phyloP scores from a whole-genome alignment of 441 rosid genomes.

The Gossypium trilobum region DNA sequence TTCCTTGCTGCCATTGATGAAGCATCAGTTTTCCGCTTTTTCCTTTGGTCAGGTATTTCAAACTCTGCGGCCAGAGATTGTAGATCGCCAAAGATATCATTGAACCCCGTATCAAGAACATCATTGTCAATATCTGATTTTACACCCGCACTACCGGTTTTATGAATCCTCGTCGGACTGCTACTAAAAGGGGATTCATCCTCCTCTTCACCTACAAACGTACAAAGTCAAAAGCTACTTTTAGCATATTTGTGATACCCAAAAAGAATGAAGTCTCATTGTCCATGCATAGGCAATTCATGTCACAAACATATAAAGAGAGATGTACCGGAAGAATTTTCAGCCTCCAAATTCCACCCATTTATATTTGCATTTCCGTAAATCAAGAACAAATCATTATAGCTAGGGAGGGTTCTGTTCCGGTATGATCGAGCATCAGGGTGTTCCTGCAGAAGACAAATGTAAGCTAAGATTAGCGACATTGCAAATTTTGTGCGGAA shows the following conservation, averaged over 20 bases:
- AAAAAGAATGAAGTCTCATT: slow-evolving; percentile 11
- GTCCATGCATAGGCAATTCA: not conserved
- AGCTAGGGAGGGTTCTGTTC: slow-evolving; percentile 35
- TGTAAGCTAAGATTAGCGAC: slow-evolving; percentile 12
- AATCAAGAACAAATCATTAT: slow-evolving; percentile 43
- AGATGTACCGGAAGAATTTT: slow-evolving; percentile 16
- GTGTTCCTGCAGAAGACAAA: slow-evolving; percentile 32
- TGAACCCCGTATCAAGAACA: slow-evolving; percentile 14
- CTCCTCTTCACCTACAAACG: slow-evolving; percentile 31
- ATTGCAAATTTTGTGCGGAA: not conserved
- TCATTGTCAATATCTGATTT: slow-evolving; percentile 20
- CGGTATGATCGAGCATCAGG: slow-evolving; percentile 30
- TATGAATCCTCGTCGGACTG: slow-evolving; percentile 18
- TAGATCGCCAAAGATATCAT: slow-evolving; percentile 20
- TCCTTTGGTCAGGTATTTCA: slow-evolving; percentile 16
- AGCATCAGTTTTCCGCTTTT: slow-evolving; percentile 25
- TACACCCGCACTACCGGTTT: slow-evolving; percentile 13
- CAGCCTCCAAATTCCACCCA: slow-evolving; percentile 20
- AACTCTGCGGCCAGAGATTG: slow-evolving; percentile 21
- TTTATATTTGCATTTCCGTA: slow-evolving; percentile 27
- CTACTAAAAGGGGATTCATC: slow-evolving; percentile 19
- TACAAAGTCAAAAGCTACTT: slow-evolving; percentile 11
- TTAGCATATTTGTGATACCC: not conserved
- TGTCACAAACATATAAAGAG: not conserved
- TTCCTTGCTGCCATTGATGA: slow-evolving; percentile 24